A percentile compares a stretch with the other conserved stretches of the same genome.
Conservation (phyloP, 306 rosid species). For the Quercus bicolor region DNA sequence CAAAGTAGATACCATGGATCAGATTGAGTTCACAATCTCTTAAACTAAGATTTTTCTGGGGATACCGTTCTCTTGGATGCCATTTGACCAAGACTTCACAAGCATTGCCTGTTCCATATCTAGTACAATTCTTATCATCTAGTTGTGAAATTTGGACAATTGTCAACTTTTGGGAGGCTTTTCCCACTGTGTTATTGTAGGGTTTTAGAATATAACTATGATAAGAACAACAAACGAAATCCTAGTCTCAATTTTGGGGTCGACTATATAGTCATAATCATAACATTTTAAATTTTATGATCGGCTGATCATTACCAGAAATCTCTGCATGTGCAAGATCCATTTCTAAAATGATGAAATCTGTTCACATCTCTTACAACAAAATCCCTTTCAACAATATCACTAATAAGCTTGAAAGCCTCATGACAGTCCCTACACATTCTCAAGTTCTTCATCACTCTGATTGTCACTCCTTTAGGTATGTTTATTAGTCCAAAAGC, state of each 20-base stretch:
- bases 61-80: not conserved
- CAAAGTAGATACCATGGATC: too few relatives aligned
- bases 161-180: not conserved
- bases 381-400: constrained; percentile 64
- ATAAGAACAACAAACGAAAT: too few relatives aligned
- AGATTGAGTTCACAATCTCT: too few relatives aligned
- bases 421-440: constrained; percentile 78
- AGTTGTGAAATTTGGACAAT: not conserved
- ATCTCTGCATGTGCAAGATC: constrained; percentile 56
- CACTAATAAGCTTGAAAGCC: constrained; percentile 73
- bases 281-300: not conserved
- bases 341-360: constrained; percentile 78
- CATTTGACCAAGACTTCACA: not conserved
- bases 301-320: constrained; percentile 48
- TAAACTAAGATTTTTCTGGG: not conserved
- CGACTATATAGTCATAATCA: too few relatives aligned
- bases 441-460: constrained; percentile 86
- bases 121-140: not conserved
- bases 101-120: not conserved
- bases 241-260: too few relatives aligned
- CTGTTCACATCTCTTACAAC: constrained; percentile 78
- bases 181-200: not conserved
- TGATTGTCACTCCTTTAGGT: constrained; percentile 57
- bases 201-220: not conserved
- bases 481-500: constrained; percentile 69